Evolutionary conservation across 2,329 filamentous ascomycete species (phyloP).

Genomic region (Ambrosiella beaveri): DNA sequence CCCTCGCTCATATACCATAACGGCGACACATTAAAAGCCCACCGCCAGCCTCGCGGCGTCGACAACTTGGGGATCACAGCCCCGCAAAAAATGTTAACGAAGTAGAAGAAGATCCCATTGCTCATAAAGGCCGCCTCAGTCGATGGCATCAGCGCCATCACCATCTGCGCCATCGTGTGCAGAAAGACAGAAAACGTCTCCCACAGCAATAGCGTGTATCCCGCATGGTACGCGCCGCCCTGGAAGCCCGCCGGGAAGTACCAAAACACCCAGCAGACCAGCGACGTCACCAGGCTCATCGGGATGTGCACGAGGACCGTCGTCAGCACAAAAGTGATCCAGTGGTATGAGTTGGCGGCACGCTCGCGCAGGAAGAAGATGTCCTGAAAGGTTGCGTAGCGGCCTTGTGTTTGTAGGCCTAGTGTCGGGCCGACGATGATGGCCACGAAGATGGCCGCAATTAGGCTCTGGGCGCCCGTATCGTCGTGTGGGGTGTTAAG

Average conservation of each 20-base stretch:
- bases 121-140: constrained; percentile 3
- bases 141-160: constrained; percentile 1
- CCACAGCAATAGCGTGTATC: neutral
- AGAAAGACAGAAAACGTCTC: neutral
- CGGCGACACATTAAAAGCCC: constrained; percentile 4
- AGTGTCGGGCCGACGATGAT: neutral
- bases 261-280: neutral
- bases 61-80: neutral
- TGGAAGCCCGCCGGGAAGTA: neutral
- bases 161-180: constrained; percentile 1
- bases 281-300: neutral
- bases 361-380: constrained; percentile 1
- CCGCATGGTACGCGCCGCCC: neutral
- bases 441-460: neutral
- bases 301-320: neutral
- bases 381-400: neutral
- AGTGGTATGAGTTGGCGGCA: neutral
- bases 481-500: neutral
- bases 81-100: constrained; percentile 1
- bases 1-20: constrained; percentile 1
- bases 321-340: neutral
- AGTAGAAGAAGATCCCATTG: constrained; percentile 3
- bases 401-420: neutral
- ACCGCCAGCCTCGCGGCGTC: neutral
- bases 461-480: neutral